These are phyloP conservation scores for Apium graveolens DNA, from an alignment of 129 eudicot genomes.

Conservation along the genomic window DNA sequence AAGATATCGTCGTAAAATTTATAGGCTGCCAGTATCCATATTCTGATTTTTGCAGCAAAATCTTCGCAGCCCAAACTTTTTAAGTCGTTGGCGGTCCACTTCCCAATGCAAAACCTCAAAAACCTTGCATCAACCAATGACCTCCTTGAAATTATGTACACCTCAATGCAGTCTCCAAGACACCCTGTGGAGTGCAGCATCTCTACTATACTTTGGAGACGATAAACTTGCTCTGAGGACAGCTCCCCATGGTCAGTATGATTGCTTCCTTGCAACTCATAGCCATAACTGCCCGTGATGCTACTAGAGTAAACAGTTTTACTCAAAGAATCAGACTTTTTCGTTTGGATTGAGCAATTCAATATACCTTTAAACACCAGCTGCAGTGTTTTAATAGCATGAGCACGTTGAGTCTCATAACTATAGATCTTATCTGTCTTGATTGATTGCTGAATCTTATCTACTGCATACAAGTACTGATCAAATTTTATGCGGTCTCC, in stretches of 20 bases:
- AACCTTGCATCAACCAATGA: neutral
- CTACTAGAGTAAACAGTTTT: neutral
- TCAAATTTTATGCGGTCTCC: neutral
- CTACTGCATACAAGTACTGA: neutral
- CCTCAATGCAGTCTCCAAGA: neutral
- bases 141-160: neutral
- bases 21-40: slow-evolving; percentile 7
- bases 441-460: neutral
- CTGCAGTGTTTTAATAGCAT: neutral
- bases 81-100: neutral
- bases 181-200: slow-evolving; percentile 1
- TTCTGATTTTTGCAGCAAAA: neutral
- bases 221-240: neutral
- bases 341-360: neutral
- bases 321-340: neutral
- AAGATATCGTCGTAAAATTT: neutral
- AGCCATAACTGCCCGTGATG: neutral
- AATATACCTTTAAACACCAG: neutral
- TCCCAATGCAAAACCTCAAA: neutral
- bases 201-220: neutral
- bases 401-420: neutral
- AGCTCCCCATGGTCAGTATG: neutral
- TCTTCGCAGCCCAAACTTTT: neutral
- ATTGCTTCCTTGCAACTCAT: slow-evolving; percentile 2
- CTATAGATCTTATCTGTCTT: neutral